phyloP scores from a whole-genome alignment of 371 early-diverging fungal genomes.

The Blyttiomyces sp. region DNA sequence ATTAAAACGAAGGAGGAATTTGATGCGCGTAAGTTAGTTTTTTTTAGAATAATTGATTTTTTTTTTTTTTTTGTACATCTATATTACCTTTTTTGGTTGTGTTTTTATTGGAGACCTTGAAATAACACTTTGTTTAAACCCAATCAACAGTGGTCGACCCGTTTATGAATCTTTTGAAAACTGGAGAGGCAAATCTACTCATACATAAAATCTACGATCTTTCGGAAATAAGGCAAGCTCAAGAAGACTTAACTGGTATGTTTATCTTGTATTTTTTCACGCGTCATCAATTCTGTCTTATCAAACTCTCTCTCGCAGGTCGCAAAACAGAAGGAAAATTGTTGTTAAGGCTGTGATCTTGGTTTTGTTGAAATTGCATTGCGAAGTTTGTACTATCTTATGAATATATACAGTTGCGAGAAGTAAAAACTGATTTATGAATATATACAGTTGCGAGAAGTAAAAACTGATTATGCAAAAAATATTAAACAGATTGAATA shows the following conservation, averaged over 20 bases:
- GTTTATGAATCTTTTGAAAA: conserved; percentile 19
- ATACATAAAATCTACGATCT: conserved; percentile 75
- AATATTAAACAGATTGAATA: too few relatives aligned
- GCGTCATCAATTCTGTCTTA: background rate
- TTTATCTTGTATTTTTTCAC: background rate
- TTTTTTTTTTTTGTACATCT: background rate
- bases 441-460: too few relatives aligned
- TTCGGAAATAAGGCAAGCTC: conserved; percentile 72
- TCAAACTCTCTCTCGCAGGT: conserved; percentile 9
- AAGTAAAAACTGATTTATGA: too few relatives aligned
- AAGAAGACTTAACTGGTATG: conserved; percentile 67
- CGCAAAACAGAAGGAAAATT: conserved; percentile 34
- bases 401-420: too few relatives aligned
- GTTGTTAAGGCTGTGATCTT: conserved; percentile 20
- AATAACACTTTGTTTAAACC: background rate
- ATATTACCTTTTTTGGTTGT: too few relatives aligned
- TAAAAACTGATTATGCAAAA: too few relatives aligned
- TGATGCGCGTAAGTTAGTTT: conserved; percentile 38
- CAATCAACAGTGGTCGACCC: conserved; percentile 17
- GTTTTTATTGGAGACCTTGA: background rate
- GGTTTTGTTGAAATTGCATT: too few relatives aligned
- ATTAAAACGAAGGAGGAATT: conserved; percentile 70
- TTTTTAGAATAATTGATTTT: background rate
- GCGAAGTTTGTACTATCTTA: too few relatives aligned
- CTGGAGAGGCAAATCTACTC: conserved; percentile 51